These are phyloP conservation scores for Warburgia ugandensis DNA, from an alignment of 164 flowering plant species.

Conservation along the genomic window DNA sequence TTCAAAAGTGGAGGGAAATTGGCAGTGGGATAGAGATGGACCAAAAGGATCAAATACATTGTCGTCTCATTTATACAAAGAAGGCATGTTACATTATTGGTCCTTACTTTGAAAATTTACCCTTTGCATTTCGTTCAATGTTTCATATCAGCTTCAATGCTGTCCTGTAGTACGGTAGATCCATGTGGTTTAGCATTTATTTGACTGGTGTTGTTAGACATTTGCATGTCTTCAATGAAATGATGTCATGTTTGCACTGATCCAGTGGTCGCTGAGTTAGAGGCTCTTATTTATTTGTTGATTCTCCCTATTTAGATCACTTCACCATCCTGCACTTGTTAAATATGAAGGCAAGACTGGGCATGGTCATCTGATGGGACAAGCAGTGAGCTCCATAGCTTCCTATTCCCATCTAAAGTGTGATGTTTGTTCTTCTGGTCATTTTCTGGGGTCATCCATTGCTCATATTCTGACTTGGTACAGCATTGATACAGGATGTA, in stretches of 20 bases:
- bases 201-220: background rate
- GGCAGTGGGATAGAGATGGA: slow-evolving; percentile 36
- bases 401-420: background rate
- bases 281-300: background rate
- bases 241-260: background rate
- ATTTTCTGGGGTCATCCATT: too few species aligned
- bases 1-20: slow-evolving; percentile 29
- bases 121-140: background rate
- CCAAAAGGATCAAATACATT: slow-evolving; percentile 16
- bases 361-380: background rate
- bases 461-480: too few species aligned
- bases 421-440: too few species aligned
- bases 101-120: background rate
- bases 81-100: slow-evolving; percentile 20
- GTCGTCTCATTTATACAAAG: slow-evolving; percentile 21
- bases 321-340: too few species aligned
- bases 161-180: too few species aligned
- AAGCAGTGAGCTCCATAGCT: background rate
- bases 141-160: too few species aligned
- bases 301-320: background rate
- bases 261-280: background rate
- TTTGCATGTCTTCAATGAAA: too few species aligned
- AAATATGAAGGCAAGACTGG: too few species aligned
- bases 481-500: too few species aligned
- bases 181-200: background rate